Evolutionary conservation across 441 rosid species (phyloP), one percentile per base, ranked within the genome.

Genomic region (Raphanus hybrid): DNA sequence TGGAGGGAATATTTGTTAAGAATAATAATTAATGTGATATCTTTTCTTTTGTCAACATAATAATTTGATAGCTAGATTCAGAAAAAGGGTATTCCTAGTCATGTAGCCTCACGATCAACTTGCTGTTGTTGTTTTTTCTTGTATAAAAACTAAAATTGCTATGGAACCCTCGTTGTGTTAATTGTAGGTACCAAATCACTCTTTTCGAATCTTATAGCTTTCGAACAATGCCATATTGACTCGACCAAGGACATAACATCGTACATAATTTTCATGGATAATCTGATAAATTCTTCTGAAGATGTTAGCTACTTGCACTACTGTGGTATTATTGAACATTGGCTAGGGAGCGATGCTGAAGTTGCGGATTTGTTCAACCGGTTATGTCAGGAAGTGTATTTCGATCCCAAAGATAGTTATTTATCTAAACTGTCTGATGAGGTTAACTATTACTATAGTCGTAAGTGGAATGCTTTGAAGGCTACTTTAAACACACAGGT

Each of bases 291-390:
- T 75, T 92, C 91, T 0, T 86, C 88, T 0, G 87, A 83, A 78
- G 99, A 92, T 39, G 94, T 94, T 0, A 88, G 86, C 3, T 86
- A 87, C 87, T 90, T 95, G 8, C 98, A 94, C 58, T 86, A 88
- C 54, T 77, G 84, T 0, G 97, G 98, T 37, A 91, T 92, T 18
- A 82, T 92, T 0, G 95, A 95, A 76, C 94, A 91, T 77, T 92
- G 94, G 96, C 89, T 92, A 5, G 97, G 96, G 8, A 92, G 92
- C n/a, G 94, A 92, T 34, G 85, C 86, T 0, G 97, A 92, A 78
- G 99, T 91, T 1, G 97, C 96, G 0, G 89, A 92, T 67, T 87
- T 94, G 29, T 91, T 92, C 83, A 91, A 95, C 86, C 85, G 87
- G 0, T 83, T 92, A 9, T 91, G 99, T 61, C 85, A 90, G 78